Conservation (phyloP, 75 land plant species). For the Selaginella moellendorffii region DNA sequence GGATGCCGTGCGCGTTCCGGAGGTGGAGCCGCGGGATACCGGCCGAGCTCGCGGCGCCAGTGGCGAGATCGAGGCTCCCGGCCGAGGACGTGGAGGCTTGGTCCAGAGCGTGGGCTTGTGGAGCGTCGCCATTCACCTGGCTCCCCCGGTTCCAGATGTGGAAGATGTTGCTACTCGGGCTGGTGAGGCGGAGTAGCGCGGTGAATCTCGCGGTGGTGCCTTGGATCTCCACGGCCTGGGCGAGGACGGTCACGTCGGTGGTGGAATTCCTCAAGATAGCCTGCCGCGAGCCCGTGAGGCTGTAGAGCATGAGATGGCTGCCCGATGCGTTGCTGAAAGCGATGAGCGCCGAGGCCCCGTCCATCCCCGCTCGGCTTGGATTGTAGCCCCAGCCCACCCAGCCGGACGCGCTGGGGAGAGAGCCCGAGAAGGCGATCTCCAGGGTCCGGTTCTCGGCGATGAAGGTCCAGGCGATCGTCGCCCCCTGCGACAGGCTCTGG, state of each 20-base stretch:
- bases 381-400: constrained; percentile 96
- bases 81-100: neutral
- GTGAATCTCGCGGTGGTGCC: neutral
- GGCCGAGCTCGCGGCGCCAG: neutral
- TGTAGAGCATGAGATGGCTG: constrained; percentile 34
- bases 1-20: constrained; percentile 25
- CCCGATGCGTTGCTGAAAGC: constrained; percentile 49
- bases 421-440: constrained; percentile 32
- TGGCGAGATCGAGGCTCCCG: neutral
- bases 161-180: neutral
- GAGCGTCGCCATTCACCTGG: neutral
- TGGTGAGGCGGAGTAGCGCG: neutral
- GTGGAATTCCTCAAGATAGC: neutral
- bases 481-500: constrained; percentile 41
- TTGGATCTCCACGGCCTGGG: neutral
- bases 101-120: neutral
- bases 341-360: constrained; percentile 56
- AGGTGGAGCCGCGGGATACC: neutral
- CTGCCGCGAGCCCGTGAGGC: constrained; percentile 40
- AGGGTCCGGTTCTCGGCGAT: constrained; percentile 9
- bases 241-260: neutral
- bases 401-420: constrained; percentile 50
- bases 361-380: constrained; percentile 44
- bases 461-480: constrained; percentile 19
- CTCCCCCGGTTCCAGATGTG: neutral